Evolutionary conservation across 306 rosid species (phyloP).

Genomic region (Sicyos baderoa): DNA sequence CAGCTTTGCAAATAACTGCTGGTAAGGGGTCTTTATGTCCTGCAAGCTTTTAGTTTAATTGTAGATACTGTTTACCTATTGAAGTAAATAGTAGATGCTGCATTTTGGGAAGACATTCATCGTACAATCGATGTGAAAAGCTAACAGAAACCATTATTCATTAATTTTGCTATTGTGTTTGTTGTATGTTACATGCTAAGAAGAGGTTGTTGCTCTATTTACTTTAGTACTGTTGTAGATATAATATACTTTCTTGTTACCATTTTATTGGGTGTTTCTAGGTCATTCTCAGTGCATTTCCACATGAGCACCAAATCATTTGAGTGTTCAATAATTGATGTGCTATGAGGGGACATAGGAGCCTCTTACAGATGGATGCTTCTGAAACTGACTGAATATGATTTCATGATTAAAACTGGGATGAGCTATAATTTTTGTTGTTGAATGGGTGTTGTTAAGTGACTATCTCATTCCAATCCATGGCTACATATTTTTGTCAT

Average conservation of each 20-base stretch:
- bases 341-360: conserved; percentile 5
- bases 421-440: not conserved
- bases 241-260: not conserved
- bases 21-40: conserved; percentile 32
- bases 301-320: not conserved
- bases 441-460: conserved; percentile 1
- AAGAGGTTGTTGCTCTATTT: conserved; percentile 8
- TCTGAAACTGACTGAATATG: not conserved
- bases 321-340: conserved; percentile 13
- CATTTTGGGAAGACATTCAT: conserved; percentile 3
- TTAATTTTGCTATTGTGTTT: not conserved
- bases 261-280: not conserved
- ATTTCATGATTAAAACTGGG: not conserved
- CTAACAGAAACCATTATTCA: not conserved
- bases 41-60: not conserved
- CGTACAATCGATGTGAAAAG: not conserved
- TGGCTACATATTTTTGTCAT: not conserved
- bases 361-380: conserved; percentile 7
- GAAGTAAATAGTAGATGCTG: conserved; percentile 10
- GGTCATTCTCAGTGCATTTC: not conserved
- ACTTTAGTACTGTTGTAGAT: not conserved
- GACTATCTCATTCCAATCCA: not conserved
- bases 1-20: conserved; percentile 42
- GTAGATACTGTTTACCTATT: conserved; percentile 8
- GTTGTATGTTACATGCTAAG: not conserved